These are phyloP conservation scores for Acanthamoeba healyi DNA, from an alignment of 208 protist genomes.

Conservation along the genomic window DNA sequence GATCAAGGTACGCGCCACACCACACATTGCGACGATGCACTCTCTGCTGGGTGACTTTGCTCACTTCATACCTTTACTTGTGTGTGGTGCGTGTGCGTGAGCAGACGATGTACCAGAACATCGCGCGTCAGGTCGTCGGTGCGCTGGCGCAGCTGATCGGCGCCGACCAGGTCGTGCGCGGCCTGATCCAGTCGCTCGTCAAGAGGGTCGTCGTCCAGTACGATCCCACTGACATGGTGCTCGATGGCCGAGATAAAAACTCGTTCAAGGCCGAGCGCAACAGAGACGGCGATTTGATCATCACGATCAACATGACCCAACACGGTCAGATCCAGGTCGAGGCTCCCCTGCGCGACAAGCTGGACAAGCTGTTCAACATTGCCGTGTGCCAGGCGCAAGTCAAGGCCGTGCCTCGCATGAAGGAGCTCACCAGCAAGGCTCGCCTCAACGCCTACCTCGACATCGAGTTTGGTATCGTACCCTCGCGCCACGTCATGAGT, in stretches of 20 bases:
- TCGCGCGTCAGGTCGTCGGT: slow-evolving; percentile 47
- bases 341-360: not conserved
- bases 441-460: slow-evolving; percentile 42
- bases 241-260: not conserved
- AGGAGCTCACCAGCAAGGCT: slow-evolving; percentile 51
- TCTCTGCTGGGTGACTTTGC: no score
- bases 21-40: no score
- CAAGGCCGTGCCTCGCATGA: slow-evolving; percentile 5
- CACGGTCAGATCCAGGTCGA: not conserved
- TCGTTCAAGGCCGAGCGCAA: slow-evolving; percentile 55
- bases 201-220: slow-evolving; percentile 69
- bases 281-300: slow-evolving; percentile 40
- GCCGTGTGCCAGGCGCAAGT: slow-evolving; percentile 17
- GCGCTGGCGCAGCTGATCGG: slow-evolving; percentile 56
- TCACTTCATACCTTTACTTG: no score
- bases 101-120: slow-evolving; percentile 45
- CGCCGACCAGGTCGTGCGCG: slow-evolving; percentile 43
- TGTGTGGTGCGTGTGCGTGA: no score
- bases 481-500: no score
- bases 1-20: slow-evolving; percentile 26
- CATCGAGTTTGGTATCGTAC: slow-evolving; percentile 54
- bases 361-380: slow-evolving; percentile 35
- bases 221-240: slow-evolving; percentile 59
- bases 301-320: slow-evolving; percentile 62
- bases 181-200: not conserved